Base-by-base conservation (phyloP, 495 filamentous ascomycete species). In the Daldinia bambusicola region DNA sequence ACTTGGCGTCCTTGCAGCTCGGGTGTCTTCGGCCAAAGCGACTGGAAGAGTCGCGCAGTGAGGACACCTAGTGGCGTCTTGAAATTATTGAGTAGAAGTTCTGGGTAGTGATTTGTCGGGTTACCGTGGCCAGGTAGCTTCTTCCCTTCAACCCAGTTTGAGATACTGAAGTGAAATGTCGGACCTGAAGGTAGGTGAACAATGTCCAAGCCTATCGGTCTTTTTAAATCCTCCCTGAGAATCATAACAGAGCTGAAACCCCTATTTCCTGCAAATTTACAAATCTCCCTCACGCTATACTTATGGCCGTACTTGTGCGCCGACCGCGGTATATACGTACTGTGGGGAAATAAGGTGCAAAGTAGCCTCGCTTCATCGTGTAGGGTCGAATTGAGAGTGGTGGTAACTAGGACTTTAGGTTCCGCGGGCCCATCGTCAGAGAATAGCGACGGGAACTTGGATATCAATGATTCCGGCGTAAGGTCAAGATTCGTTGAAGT, bases 51-150 rank as follows among this genome's bases (percentile, higher is more conserved):
- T 69, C 92, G 90, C 10, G 94, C 95, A 0, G 92, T 93, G n/a
- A 97, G 84, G 4, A 97, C 83, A 78, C 96, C 96, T 9, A 99
- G 83, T 0, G 95, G 93, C 0, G 96, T 99, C 71, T 92, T 88
- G 84, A 99, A 99, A 76, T 94, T 94, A 79, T 98, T 98, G 38
- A 99, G 86, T 55, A 98, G 92, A 43, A 99, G 86, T 80, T 99
- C 95, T 4, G 95, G 95, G 69, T 89, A 93, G 80, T 97, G 95
- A 43, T 91, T 89, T 0, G 95, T 97, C 0, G 95, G 87, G 41
- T 91, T 91, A 40, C 95, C 95, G 76, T 98, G 95, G 2, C 94
- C 94, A 1, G 92, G 91, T 2, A 99, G 83, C 30, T 89, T 88
- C 78, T 91, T 91, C 4, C 93, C 92, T 63, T 94, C 92, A 14